Percentiles rank a stretch among this genome's conserved stretches.
These are phyloP conservation scores for Lachnellula hyalina DNA, from an alignment of 2,329 filamentous ascomycete species.

Conservation along the genomic window DNA sequence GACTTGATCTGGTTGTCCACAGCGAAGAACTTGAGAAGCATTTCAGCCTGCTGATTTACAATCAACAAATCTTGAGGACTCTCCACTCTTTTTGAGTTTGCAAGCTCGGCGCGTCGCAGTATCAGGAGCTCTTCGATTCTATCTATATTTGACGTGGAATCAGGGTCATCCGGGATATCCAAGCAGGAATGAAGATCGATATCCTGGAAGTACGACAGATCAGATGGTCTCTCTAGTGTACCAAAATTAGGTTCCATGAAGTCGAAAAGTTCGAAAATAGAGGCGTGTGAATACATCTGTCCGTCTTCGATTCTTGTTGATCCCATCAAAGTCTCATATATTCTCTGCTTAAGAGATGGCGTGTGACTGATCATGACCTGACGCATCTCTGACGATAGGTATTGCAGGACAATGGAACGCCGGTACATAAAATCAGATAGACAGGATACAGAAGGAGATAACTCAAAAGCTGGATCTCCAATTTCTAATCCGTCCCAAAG, in stretches of 20 bases:
- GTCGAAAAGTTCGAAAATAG: constrained; percentile 89
- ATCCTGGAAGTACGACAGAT: constrained; percentile 57
- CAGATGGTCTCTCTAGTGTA: constrained; percentile 40
- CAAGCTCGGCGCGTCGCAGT: constrained; percentile 60
- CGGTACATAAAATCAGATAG: constrained; percentile 65
- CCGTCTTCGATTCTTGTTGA: constrained; percentile 63
- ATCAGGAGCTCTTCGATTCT: constrained; percentile 70
- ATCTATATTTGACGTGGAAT: constrained; percentile 60
- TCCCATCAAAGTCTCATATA: constrained; percentile 72
- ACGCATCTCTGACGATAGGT: constrained; percentile 79
- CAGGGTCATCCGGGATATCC: constrained; percentile 52
- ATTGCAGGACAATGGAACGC: constrained; percentile 75
- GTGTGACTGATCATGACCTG: constrained; percentile 65
- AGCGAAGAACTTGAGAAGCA: constrained; percentile 55
- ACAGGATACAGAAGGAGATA: constrained; percentile 36
- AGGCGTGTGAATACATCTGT: constrained; percentile 56
- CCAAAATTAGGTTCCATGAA: constrained; percentile 66
- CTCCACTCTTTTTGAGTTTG: constrained; percentile 44
- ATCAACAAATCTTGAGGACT: constrained; percentile 43
- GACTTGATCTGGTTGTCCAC: constrained; percentile 60
- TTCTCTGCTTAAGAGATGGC: constrained; percentile 63
- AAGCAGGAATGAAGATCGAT: constrained; percentile 63
- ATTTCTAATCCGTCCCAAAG: constrained; percentile 69
- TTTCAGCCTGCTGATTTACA: constrained; percentile 53
- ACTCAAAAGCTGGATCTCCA: constrained; percentile 59